Evolutionary conservation across 495 filamentous ascomycete species (phyloP).

Genomic region (Oleoguttula mirabilis): DNA sequence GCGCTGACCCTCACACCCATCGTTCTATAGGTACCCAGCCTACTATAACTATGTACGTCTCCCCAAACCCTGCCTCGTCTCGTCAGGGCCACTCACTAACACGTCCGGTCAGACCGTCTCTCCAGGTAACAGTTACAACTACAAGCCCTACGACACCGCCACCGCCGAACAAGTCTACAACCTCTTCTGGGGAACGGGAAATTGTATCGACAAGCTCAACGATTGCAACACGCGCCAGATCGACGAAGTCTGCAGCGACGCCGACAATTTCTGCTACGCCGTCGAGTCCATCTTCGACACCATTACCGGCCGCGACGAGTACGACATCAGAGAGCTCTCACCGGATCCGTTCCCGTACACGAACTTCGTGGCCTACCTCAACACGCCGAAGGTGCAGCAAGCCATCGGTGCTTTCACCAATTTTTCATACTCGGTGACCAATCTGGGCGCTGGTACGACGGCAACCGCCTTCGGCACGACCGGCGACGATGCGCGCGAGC

Average conservation of each 20-base stretch:
- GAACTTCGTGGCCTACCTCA: conserved; percentile 23
- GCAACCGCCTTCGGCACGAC: conserved; percentile 8
- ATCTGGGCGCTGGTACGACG: not conserved
- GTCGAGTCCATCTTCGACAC: conserved; percentile 43
- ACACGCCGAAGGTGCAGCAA: conserved; percentile 19
- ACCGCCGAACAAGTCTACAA: conserved; percentile 39
- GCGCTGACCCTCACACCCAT: no score
- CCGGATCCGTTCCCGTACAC: conserved; percentile 36
- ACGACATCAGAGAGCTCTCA: conserved; percentile 46
- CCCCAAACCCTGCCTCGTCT: no score
- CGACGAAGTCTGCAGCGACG: conserved; percentile 37
- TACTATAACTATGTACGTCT: conserved; percentile 60
- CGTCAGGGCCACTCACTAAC: no score
- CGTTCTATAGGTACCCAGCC: no score
- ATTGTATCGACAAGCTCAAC: conserved; percentile 47
- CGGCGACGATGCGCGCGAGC: conserved; percentile 20
- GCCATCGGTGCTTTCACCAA: conserved; percentile 24
- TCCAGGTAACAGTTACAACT: conserved; percentile 49
- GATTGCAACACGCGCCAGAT: conserved; percentile 36
- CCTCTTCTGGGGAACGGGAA: conserved; percentile 45
- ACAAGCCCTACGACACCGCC: conserved; percentile 25
- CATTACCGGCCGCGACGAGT: conserved; percentile 43
- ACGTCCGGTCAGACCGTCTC: no score
- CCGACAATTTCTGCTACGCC: conserved; percentile 43
- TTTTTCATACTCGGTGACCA: conserved; percentile 10